Base-by-base conservation (phyloP, 495 filamentous ascomycete species). In the Corynascus novoguineensis region DNA sequence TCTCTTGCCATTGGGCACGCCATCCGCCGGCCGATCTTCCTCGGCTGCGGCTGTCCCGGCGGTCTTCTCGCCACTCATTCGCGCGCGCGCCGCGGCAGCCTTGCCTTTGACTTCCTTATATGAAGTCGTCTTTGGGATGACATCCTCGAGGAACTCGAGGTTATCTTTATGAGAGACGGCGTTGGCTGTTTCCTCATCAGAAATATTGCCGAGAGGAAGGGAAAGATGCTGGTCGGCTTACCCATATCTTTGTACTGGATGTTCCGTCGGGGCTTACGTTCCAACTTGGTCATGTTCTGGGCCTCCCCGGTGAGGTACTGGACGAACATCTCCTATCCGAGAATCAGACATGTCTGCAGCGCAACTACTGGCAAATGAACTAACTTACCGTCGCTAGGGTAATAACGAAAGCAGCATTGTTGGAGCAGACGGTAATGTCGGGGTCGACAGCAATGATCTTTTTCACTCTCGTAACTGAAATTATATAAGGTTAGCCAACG, bases 201-300 rank as follows among this genome's bases (percentile, higher is more conserved):
- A 17, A 11, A 41, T 8, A 19, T 19, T 22, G 1, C 3, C 2
- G 3, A 5, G 10, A 28, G 22, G 27, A 27, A 19, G 9, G 34
- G 3, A 7, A 49, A 2, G 15, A 22, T 21, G 11, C 2, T 59
- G n/a, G n/a, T n/a, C n/a, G n/a, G n/a, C 59, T 25, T 72, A 92
- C 87, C 86, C 15, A 97, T 77, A 71, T 98, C 93, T 69, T 88
- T 90, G 79, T 98, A 98, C 70, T 97, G 95, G 61, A 98, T 85
- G 55, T 92, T 96, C 60, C 92, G 85, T 37, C 93, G 81, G 27
- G 92, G 92, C 71, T 97, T 97, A 53, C 86, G 79, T 68, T 97
- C 93, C 5, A 89, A 80, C 59, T 90, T 91, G 56, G 93, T 87
- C 67, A 95, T 88, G 65, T 90, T 90, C 63, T 95, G 82, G 27